phyloP scores from a whole-genome alignment of 768 basidiomycete species.

The Phaeotremella fagi region DNA sequence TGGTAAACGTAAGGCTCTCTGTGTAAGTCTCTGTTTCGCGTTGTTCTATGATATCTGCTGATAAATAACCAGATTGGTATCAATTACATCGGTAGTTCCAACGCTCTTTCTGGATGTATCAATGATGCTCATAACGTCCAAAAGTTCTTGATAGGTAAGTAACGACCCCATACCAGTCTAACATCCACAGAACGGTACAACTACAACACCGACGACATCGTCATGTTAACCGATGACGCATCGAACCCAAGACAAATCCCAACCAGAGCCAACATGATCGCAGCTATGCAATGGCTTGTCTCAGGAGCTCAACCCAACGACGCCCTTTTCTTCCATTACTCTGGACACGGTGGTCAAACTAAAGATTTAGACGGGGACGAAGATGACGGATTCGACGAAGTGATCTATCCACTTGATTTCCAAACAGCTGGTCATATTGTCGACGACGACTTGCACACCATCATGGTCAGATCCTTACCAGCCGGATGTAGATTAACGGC shows the following conservation, averaged over 20 bases:
- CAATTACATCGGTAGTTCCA: conserved; percentile 62
- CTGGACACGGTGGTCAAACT: conserved; percentile 90
- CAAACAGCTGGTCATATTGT: conserved; percentile 70
- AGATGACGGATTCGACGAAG: conserved; percentile 45
- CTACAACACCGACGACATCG: conserved; percentile 74
- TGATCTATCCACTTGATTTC: conserved; percentile 78
- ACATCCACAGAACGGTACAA: conserved; percentile 55
- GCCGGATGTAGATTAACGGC: conserved; percentile 79
- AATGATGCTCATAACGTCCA: conserved; percentile 83
- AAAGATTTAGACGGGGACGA: conserved; percentile 57
- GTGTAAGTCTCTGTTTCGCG: conserved; percentile 63
- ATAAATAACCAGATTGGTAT: conserved; percentile 66
- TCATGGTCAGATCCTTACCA: conserved; percentile 73
- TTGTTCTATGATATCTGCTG: neutral
- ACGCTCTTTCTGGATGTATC: conserved; percentile 76
- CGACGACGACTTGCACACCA: conserved; percentile 75
- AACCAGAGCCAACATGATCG: conserved; percentile 75
- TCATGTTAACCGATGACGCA: conserved; percentile 75
- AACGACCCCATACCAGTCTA: neutral
- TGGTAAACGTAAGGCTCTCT: conserved; percentile 80
- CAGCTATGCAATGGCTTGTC: conserved; percentile 92
- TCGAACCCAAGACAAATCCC: conserved; percentile 61
- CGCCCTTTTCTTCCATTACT: conserved; percentile 52
- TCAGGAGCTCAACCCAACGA: conserved; percentile 62
- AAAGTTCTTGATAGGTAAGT: conserved; percentile 59